These are phyloP conservation scores for Ruellia speciosa DNA, from an alignment of 305 asterid genomes.

Conservation along the genomic window DNA sequence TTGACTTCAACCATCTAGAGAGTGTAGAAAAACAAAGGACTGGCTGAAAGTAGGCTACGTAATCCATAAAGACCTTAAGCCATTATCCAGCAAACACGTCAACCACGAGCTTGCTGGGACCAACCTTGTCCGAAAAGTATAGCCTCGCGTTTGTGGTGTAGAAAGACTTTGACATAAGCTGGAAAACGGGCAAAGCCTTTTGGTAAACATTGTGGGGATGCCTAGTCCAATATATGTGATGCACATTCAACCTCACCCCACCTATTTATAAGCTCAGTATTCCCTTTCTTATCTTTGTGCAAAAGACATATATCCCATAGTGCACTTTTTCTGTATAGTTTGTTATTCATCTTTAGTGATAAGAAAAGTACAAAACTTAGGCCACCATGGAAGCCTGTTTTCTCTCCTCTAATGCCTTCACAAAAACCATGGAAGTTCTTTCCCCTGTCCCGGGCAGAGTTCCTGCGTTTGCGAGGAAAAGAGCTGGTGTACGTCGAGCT, in stretches of 20 bases:
- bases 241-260: neutral
- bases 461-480: constrained; percentile 24
- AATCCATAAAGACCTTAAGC: neutral
- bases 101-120: too few species aligned
- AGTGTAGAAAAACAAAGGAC: neutral
- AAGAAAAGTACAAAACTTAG: neutral
- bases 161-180: too few species aligned
- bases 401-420: constrained; percentile 51
- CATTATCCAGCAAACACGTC: too few species aligned
- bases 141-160: too few species aligned
- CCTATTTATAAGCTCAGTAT: neutral
- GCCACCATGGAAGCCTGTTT: constrained; percentile 54
- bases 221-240: neutral
- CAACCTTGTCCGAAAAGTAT: too few species aligned
- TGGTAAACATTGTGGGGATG: too few species aligned
- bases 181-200: too few species aligned
- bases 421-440: constrained; percentile 32
- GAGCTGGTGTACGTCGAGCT: constrained; percentile 21
- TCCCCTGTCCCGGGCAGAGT: constrained; percentile 29
- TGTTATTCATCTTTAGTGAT: neutral
- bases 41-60: neutral
- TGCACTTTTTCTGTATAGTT: neutral
- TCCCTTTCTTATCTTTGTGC: neutral
- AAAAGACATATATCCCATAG: neutral
- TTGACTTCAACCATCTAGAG: too few species aligned